Evolutionary conservation across 805 yeast genomes (phyloP).

Genomic region (Lipomyces kockii): DNA sequence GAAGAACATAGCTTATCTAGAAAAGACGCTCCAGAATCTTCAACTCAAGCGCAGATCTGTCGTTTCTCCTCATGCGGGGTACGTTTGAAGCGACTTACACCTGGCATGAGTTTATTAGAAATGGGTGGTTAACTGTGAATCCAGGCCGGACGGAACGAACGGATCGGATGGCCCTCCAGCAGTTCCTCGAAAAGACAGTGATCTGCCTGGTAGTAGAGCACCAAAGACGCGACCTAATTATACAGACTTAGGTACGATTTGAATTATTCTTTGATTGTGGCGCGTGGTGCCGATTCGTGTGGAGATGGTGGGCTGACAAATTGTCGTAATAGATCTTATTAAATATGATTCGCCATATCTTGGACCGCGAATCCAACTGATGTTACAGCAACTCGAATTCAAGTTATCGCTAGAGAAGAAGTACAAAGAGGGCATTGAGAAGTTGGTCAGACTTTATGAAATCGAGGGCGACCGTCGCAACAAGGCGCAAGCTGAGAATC

Average conservation of each 20-base stretch:
- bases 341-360: conserved; percentile 93
- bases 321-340: conserved; percentile 59
- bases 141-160: neutral
- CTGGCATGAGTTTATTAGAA: neutral
- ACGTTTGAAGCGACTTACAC: neutral
- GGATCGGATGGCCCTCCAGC: neutral
- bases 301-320: neutral
- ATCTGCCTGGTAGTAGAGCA: conserved; percentile 8
- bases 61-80: neutral
- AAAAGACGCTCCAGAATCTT: conserved; percentile 72
- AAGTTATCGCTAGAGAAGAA: conserved; percentile 93
- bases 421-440: conserved; percentile 89
- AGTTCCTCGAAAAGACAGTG: neutral
- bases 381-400: conserved; percentile 93
- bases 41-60: conserved; percentile 45
- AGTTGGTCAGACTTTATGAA: conserved; percentile 80
- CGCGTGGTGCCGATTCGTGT: neutral
- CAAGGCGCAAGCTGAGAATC: conserved; percentile 87
- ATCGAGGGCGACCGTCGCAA: conserved; percentile 89
- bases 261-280: neutral
- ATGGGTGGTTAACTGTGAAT: neutral
- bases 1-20: conserved; percentile 85
- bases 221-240: conserved; percentile 26
- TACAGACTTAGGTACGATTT: conserved; percentile 34
- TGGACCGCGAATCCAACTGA: conserved; percentile 91